These are phyloP conservation scores for Lipomyces spencermartinsiae DNA, from an alignment of 805 yeast species.

Conservation along the genomic window DNA sequence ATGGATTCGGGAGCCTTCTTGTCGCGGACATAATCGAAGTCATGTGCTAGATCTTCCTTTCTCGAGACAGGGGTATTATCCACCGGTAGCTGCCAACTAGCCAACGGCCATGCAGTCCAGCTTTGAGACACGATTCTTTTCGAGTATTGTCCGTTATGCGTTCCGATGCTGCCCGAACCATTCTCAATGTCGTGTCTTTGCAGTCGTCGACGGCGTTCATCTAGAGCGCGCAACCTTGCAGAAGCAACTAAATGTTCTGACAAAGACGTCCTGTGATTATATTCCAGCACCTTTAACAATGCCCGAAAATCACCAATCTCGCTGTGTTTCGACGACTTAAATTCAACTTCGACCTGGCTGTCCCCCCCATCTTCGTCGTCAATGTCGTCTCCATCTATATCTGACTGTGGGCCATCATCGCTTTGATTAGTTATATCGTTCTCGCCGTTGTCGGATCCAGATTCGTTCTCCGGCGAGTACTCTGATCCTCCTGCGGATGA, in stretches of 20 bases:
- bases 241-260: slow-evolving; percentile 29
- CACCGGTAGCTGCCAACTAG: slow-evolving; percentile 6
- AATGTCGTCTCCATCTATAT: not conserved
- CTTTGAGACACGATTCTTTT: slow-evolving; percentile 4
- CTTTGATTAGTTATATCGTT: not conserved
- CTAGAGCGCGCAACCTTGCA: slow-evolving; percentile 5
- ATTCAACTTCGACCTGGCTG: not conserved
- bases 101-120: slow-evolving; percentile 32
- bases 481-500: not conserved
- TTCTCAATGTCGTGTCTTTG: not conserved
- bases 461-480: not conserved
- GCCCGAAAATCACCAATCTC: slow-evolving; percentile 23
- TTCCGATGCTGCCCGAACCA: not conserved
- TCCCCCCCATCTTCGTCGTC: slow-evolving; percentile 2
- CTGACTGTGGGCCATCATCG: slow-evolving; percentile 1
- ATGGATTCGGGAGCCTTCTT: not conserved
- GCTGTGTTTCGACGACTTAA: slow-evolving; percentile 12
- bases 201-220: not conserved
- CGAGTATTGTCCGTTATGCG: not conserved
- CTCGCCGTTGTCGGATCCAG: not conserved
- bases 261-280: slow-evolving; percentile 18
- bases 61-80: not conserved
- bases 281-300: slow-evolving; percentile 20
- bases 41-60: slow-evolving; percentile 8
- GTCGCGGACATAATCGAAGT: not conserved